Percentiles rank a stretch among this genome's conserved stretches.
These are phyloP conservation scores for Dendrobium huoshanense DNA, from an alignment of 106 monocot genomes.

Conservation along the genomic window DNA sequence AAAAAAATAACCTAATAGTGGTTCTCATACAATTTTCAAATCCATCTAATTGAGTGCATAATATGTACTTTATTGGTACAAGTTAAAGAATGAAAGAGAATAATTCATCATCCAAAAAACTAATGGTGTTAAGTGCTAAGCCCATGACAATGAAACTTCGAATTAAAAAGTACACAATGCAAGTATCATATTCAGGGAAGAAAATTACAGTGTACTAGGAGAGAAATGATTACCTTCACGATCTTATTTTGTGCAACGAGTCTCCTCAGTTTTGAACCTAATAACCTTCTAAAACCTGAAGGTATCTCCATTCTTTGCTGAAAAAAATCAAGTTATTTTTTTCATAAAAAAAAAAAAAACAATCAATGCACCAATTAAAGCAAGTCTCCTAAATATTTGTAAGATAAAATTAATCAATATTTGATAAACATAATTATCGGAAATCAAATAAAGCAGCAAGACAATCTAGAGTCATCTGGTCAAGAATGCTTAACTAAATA, in stretches of 20 bases:
- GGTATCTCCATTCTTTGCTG: constrained; percentile 71
- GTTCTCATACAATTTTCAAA: no score
- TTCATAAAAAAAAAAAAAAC: background rate
- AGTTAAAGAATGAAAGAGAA: background rate
- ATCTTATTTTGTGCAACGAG: constrained; percentile 64
- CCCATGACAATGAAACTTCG: background rate
- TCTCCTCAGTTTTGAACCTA: constrained; percentile 60
- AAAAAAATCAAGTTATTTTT: constrained; percentile 1
- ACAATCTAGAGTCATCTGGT: background rate
- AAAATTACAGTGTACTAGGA: background rate
- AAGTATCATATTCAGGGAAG: background rate
- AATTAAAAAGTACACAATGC: background rate
- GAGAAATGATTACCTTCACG: constrained; percentile 52
- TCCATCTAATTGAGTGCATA: no score
- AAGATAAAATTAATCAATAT: background rate
- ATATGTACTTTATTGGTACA: background rate
- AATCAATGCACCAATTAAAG: background rate
- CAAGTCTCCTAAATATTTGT: background rate
- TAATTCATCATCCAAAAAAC: background rate
- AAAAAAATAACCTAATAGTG: no score
- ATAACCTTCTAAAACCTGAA: constrained; percentile 54
- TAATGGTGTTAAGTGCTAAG: background rate
- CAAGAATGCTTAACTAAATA: background rate
- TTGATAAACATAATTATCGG: background rate
- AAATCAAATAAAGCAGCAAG: background rate